phyloP scores from a whole-genome alignment of 139 green algal species.

The Chlamydomonas sp. region DNA sequence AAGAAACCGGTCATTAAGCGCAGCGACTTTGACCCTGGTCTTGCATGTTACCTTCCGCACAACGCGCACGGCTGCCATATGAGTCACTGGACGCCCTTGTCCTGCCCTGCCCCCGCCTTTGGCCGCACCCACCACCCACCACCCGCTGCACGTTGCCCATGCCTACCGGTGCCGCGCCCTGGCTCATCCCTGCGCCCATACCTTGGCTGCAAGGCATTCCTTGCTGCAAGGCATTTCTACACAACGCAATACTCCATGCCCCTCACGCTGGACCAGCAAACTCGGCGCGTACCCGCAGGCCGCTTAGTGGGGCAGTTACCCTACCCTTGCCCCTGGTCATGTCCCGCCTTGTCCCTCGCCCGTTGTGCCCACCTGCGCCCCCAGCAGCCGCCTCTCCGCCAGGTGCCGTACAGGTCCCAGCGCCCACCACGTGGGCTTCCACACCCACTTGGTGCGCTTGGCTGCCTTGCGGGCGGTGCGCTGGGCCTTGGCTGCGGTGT shows the following conservation, averaged over 20 bases:
- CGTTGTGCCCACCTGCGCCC: neutral
- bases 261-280: neutral
- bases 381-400: slow-evolving; percentile 21
- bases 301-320: neutral
- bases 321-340: neutral
- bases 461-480: slow-evolving; percentile 6
- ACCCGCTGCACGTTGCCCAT: too few relatives aligned
- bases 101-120: too few relatives aligned
- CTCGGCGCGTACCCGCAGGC: neutral
- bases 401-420: slow-evolving; percentile 11
- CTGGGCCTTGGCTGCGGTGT: neutral
- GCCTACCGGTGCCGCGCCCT: too few relatives aligned
- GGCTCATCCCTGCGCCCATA: too few relatives aligned
- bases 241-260: neutral
- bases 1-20: too few relatives aligned
- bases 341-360: neutral
- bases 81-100: too few relatives aligned
- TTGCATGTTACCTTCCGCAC: too few relatives aligned
- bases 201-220: too few relatives aligned
- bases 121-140: too few relatives aligned
- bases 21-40: too few relatives aligned
- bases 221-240: too few relatives aligned
- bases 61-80: too few relatives aligned
- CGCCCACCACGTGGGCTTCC: slow-evolving; percentile 26
- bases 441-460: slow-evolving; percentile 31